These are phyloP conservation scores for Golubevia pallescens DNA, from an alignment of 1,284 basidiomycete genomes.

Conservation along the genomic window DNA sequence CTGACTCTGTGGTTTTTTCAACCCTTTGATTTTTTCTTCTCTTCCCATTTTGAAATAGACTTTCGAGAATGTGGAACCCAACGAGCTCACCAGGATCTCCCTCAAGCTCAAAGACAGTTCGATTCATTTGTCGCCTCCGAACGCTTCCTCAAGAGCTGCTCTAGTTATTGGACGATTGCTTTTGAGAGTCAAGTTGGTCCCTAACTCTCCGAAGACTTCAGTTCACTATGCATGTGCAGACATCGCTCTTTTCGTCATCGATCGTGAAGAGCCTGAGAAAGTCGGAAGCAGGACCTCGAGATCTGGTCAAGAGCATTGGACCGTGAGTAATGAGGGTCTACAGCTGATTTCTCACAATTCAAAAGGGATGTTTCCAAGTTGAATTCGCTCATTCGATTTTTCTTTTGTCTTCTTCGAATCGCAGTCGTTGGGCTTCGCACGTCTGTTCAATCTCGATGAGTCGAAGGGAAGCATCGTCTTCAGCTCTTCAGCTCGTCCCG, in stretches of 20 bases:
- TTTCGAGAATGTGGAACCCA: slow-evolving; percentile 91
- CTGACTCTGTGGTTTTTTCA: not conserved
- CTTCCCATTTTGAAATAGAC: slow-evolving; percentile 69
- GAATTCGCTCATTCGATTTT: not conserved
- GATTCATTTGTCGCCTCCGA: slow-evolving; percentile 18
- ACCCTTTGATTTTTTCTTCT: too few species aligned
- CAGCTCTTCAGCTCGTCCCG: slow-evolving; percentile 39
- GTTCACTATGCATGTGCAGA: slow-evolving; percentile 24
- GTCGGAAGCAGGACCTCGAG: slow-evolving; percentile 2
- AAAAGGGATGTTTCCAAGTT: not conserved
- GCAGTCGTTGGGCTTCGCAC: slow-evolving; percentile 18
- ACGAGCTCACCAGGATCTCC: slow-evolving; percentile 77
- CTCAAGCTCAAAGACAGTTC: slow-evolving; percentile 28
- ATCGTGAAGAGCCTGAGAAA: slow-evolving; percentile 9
- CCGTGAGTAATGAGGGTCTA: slow-evolving; percentile 54
- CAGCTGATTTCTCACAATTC: too few species aligned
- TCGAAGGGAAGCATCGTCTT: slow-evolving; percentile 24
- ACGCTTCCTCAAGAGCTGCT: slow-evolving; percentile 16
- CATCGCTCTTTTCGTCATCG: slow-evolving; percentile 21
- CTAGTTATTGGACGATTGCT: slow-evolving; percentile 31
- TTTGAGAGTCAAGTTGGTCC: slow-evolving; percentile 34
- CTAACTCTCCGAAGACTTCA: slow-evolving; percentile 33
- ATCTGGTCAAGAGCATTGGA: not conserved
- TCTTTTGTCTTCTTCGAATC: not conserved
- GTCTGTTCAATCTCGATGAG: slow-evolving; percentile 63